phyloP scores from a whole-genome alignment of 805 yeast species.

The Candida xiaguanensis region DNA sequence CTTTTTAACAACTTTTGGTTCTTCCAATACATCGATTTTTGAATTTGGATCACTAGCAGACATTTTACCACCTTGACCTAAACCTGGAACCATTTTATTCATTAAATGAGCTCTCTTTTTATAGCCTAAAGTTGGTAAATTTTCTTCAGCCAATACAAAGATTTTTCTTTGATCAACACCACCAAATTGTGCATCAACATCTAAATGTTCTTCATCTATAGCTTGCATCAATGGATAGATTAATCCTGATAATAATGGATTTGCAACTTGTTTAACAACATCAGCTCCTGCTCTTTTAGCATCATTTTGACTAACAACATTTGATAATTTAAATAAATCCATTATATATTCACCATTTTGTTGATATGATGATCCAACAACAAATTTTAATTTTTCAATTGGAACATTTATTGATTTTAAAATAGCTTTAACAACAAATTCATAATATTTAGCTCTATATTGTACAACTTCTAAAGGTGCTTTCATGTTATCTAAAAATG shows the following conservation, averaged over 20 bases:
- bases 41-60: constrained; percentile 98
- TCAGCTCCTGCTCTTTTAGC: constrained; percentile 99
- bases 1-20: constrained; percentile 82
- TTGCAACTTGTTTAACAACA: constrained; percentile 95
- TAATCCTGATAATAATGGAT: constrained; percentile 89
- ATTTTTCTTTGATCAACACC: constrained; percentile 99
- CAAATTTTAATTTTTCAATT: constrained; percentile 79
- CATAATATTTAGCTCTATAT: constrained; percentile 88
- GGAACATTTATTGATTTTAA: constrained; percentile 86
- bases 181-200: constrained; percentile 92
- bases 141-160: constrained; percentile 94
- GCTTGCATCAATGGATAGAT: constrained; percentile 99
- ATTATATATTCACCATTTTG: constrained; percentile 70
- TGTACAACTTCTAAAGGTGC: constrained; percentile 91
- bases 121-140: constrained; percentile 81
- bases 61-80: constrained; percentile 97
- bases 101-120: constrained; percentile 96
- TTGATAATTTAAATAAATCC: constrained; percentile 85
- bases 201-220: constrained; percentile 86
- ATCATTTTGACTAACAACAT: constrained; percentile 86
- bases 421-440: constrained; percentile 76
- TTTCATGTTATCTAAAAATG: constrained; percentile 96
- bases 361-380: constrained; percentile 89
- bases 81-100: constrained; percentile 99
- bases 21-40: constrained; percentile 89